Conservation (phyloP, 2,329 filamentous ascomycete species). For the Alternaria hordeiaustralica region DNA sequence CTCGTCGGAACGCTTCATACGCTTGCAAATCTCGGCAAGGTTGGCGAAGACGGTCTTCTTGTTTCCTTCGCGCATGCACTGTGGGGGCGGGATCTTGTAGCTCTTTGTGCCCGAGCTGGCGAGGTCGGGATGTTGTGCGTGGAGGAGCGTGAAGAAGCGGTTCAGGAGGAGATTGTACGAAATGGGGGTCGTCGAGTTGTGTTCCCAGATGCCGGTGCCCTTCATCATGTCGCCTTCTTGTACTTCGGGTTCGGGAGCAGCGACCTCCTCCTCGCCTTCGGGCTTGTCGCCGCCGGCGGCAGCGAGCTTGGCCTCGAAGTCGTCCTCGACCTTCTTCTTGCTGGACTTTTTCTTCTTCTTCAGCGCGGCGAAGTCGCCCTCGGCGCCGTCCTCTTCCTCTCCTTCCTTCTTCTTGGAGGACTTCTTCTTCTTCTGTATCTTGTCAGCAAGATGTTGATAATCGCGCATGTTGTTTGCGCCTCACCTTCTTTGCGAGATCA, state of each 20-base stretch:
- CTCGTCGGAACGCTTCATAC: constrained; percentile 98
- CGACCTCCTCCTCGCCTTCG: constrained; percentile 60
- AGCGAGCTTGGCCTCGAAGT: constrained; percentile 72
- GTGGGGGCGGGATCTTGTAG: constrained; percentile 98
- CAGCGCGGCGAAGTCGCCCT: constrained; percentile 69
- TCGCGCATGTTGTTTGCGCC: not conserved
- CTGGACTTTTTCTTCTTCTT: constrained; percentile 87
- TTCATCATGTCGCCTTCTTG: constrained; percentile 78
- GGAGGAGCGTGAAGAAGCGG: constrained; percentile 93
- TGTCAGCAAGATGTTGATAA: constrained; percentile 5
- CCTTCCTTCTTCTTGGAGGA: constrained; percentile 65
- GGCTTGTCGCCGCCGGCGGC: constrained; percentile 62
- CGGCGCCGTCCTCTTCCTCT: constrained; percentile 56
- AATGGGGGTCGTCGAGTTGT: constrained; percentile 79
- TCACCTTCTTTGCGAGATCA: constrained; percentile 70
- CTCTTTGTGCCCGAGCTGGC: constrained; percentile 86
- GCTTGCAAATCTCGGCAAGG: constrained; percentile 97
- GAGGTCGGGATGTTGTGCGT: constrained; percentile 96
- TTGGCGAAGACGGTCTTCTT: constrained; percentile 98
- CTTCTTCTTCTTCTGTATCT: constrained; percentile 67
- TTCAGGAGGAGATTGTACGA: constrained; percentile 84
- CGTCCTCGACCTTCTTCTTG: constrained; percentile 65
- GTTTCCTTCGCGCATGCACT: constrained; percentile 99
- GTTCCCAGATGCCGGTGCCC: constrained; percentile 89
- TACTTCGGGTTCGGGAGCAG: constrained; percentile 57